A percentile compares a stretch with the other conserved stretches of the same genome.
Evolutionary conservation across 306 rosid species (phyloP).

Genomic region (Vigna angularis): DNA sequence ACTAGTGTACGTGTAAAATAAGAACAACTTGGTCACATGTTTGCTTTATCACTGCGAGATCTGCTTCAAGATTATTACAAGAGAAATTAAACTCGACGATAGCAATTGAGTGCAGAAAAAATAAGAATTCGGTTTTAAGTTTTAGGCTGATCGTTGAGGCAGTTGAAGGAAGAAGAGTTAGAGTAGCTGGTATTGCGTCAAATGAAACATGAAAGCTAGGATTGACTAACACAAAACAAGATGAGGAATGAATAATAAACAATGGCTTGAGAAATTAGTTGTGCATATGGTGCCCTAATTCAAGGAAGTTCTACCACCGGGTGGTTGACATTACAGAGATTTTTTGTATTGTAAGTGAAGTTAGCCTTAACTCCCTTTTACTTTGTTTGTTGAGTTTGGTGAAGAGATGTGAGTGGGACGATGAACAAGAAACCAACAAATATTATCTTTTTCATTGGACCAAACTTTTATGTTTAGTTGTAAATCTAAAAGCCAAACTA

Average conservation of each 20-base stretch:
- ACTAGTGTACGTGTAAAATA: background rate
- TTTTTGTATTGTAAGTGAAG: conserved; percentile 73
- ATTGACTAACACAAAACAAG: background rate
- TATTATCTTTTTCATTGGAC: conserved; percentile 41
- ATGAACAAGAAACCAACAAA: conserved; percentile 56
- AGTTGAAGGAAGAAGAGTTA: conserved; percentile 29
- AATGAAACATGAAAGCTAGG: conserved; percentile 36
- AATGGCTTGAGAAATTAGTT: conserved; percentile 47
- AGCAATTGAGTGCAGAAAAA: conserved; percentile 19
- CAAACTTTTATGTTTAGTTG: conserved; percentile 14
- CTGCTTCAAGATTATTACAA: background rate
- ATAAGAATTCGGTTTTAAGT: conserved; percentile 20
- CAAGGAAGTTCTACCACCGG: conserved; percentile 51
- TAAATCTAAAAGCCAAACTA: conserved; percentile 42
- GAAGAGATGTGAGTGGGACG: conserved; percentile 54
- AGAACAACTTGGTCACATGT: background rate
- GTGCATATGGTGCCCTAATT: conserved; percentile 35
- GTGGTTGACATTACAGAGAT: conserved; percentile 63
- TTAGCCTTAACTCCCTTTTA: conserved; percentile 49
- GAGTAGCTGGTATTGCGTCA: conserved; percentile 33
- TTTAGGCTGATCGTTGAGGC: conserved; percentile 38
- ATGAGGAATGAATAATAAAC: conserved; percentile 32
- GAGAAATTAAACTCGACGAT: background rate
- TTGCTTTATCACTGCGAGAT: background rate
- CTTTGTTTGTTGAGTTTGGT: conserved; percentile 85